Conservation (phyloP, 2,329 filamentous ascomycete species). For the Ambrosiella beaveri region DNA sequence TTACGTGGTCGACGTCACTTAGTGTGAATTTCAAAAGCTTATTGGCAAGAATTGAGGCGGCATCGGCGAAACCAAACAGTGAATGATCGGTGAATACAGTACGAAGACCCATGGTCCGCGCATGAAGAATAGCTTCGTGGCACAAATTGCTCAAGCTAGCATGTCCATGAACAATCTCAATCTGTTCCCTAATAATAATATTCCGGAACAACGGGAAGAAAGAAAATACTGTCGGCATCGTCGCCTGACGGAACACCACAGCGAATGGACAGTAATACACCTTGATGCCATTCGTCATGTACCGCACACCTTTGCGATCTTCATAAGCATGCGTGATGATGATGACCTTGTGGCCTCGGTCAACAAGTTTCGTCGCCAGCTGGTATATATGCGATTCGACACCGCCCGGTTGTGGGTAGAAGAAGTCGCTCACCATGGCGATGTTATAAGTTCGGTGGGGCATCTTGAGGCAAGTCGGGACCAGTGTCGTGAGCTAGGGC, state of each 20-base stretch:
- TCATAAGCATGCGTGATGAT: conserved; percentile 93
- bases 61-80: conserved; percentile 91
- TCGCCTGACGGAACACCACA: conserved; percentile 83
- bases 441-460: conserved; percentile 46
- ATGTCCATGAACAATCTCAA: conserved; percentile 97
- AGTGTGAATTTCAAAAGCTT: conserved; percentile 91
- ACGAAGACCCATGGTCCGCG: conserved; percentile 83
- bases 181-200: conserved; percentile 82
- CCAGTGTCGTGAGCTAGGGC: neutral
- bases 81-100: conserved; percentile 98
- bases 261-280: conserved; percentile 96
- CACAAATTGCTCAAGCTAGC: conserved; percentile 83
- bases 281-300: conserved; percentile 93
- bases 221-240: conserved; percentile 93
- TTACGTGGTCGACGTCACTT: conserved; percentile 94
- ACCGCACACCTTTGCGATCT: conserved; percentile 78
- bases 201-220: conserved; percentile 97
- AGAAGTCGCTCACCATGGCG: conserved; percentile 97
- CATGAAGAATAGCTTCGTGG: conserved; percentile 87
- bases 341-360: conserved; percentile 94
- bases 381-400: conserved; percentile 99
- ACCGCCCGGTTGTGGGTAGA: conserved; percentile 93
- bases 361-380: conserved; percentile 85
- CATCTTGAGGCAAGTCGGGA: conserved; percentile 22
- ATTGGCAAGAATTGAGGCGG: conserved; percentile 87